Evolutionary conservation across 352 stramenopile genomes (phyloP).

Genomic region (Globisporangium recalcitrans): DNA sequence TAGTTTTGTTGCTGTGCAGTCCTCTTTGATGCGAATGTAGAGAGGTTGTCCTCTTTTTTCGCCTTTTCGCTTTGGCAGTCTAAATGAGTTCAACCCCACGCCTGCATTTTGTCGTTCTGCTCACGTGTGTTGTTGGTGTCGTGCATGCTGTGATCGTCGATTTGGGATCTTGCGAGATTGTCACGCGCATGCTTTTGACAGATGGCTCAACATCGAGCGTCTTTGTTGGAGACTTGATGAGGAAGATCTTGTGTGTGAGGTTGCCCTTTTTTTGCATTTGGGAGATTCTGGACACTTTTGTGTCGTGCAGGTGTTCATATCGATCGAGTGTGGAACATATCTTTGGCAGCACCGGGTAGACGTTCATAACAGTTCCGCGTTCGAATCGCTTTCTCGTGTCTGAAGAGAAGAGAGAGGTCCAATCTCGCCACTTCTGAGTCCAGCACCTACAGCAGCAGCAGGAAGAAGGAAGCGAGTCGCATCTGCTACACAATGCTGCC

Average conservation of each 20-base stretch:
- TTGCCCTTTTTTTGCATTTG: too few species aligned
- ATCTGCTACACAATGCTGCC: constrained; percentile 19
- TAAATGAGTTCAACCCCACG: constrained; percentile 5
- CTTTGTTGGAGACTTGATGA: too few species aligned
- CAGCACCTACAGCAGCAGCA: background rate
- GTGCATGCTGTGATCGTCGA: background rate
- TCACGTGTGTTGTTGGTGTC: background rate
- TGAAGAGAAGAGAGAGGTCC: constrained; percentile 6
- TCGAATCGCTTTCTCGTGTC: background rate
- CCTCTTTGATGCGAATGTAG: constrained; percentile 1
- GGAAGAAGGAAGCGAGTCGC: background rate
- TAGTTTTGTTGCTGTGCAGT: constrained; percentile 8
- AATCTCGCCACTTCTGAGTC: background rate
- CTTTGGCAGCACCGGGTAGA: too few species aligned
- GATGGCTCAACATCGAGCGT: too few species aligned
- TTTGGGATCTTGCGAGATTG: too few species aligned
- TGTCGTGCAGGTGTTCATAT: too few species aligned
- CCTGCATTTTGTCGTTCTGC: constrained; percentile 4
- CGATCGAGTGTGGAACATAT: too few species aligned
- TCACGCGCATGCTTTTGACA: too few species aligned
- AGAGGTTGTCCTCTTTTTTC: background rate
- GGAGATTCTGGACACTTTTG: too few species aligned
- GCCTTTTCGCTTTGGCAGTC: background rate
- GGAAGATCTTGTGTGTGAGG: too few species aligned
- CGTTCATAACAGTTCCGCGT: background rate